A percentile compares a stretch with the other conserved stretches of the same genome.
phyloP scores from a whole-genome alignment of 805 yeast genomes.

The Pichia sporocuriosa region DNA sequence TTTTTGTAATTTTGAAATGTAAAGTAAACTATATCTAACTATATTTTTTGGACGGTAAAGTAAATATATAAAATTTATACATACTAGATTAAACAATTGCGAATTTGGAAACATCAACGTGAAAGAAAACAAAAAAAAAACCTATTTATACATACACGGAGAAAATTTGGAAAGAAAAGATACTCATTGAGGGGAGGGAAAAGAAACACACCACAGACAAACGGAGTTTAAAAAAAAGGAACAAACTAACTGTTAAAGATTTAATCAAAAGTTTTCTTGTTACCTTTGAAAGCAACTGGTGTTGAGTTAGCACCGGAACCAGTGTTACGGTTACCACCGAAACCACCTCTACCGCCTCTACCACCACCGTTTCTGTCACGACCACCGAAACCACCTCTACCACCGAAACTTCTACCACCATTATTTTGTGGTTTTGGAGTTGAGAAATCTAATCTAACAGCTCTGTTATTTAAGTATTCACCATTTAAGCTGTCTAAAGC shows the following conservation, averaged over 20 bases:
- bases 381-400: constrained; percentile 13
- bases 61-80: neutral
- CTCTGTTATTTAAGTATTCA: constrained; percentile 81
- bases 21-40: neutral
- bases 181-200: constrained; percentile 2
- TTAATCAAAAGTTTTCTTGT: constrained; percentile 76
- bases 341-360: constrained; percentile 34
- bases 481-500: constrained; percentile 88
- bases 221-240: neutral
- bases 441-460: constrained; percentile 91
- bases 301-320: constrained; percentile 61
- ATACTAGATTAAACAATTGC: constrained; percentile 6
- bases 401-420: constrained; percentile 20
- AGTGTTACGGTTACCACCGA: constrained; percentile 30
- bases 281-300: constrained; percentile 68
- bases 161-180: constrained; percentile 11
- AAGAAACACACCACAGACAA: neutral
- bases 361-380: constrained; percentile 31
- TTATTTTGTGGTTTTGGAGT: constrained; percentile 54
- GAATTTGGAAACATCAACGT: constrained; percentile 8
- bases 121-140: constrained; percentile 6
- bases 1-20: no score
- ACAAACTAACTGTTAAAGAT: constrained; percentile 1
- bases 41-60: neutral
- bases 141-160: constrained; percentile 11